Conservation (phyloP, 2,329 filamentous ascomycete genomes). For the Trichoderma simmonsii region DNA sequence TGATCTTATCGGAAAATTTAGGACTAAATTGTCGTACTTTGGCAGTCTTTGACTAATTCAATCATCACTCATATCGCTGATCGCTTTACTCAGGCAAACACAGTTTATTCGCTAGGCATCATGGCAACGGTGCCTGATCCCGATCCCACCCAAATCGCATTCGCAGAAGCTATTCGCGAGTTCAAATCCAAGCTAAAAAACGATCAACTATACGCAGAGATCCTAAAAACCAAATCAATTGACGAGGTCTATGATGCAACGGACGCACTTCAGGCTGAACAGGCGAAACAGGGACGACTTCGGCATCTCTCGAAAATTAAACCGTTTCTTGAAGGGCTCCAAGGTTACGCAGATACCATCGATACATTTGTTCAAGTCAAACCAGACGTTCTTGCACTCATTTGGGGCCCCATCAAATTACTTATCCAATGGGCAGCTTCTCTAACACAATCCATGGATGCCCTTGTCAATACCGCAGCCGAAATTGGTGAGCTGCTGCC, state of each 20-base stretch:
- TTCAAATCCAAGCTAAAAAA: slow-evolving; percentile 23
- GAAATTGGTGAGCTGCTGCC: not conserved
- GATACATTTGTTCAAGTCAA: not conserved
- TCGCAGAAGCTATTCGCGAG: slow-evolving; percentile 1
- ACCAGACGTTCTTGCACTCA: not conserved
- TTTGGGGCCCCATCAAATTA: not conserved
- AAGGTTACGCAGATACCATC: not conserved
- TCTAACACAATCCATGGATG: not conserved
- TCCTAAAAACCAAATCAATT: slow-evolving; percentile 28
- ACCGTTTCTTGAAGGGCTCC: slow-evolving; percentile 29
- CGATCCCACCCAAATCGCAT: not conserved
- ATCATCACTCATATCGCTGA: not conserved
- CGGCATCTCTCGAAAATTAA: slow-evolving; percentile 31
- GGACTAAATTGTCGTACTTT: not conserved
- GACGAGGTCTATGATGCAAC: slow-evolving; percentile 33
- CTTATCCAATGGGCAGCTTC: not conserved
- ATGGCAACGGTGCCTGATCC: not conserved
- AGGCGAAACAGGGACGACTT: slow-evolving; percentile 26
- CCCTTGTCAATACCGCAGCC: not conserved
- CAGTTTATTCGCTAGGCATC: not conserved
- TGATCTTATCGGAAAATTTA: not conserved
- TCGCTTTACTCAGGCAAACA: not conserved
- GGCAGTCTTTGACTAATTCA: not conserved
- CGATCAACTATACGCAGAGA: slow-evolving; percentile 19
- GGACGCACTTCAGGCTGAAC: slow-evolving; percentile 33